phyloP scores from a whole-genome alignment of 2,329 filamentous ascomycete species.

The Botrytis fabae region DNA sequence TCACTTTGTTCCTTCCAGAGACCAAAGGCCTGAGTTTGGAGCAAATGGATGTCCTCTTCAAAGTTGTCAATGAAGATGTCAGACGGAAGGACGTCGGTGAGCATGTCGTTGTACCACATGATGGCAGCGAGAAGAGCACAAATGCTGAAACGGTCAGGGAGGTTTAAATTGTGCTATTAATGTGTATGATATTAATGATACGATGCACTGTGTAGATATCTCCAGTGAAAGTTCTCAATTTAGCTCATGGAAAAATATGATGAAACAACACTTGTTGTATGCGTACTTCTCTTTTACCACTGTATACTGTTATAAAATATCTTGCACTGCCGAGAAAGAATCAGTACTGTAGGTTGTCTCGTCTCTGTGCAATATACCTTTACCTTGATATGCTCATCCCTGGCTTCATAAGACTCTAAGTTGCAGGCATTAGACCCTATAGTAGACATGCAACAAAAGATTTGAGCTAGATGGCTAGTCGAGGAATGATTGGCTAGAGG shows the following conservation, averaged over 20 bases:
- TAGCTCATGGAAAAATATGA: neutral
- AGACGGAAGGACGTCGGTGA: constrained; percentile 21
- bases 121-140: neutral
- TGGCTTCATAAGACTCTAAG: neutral
- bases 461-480: neutral
- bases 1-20: constrained; percentile 44
- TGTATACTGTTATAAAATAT: neutral
- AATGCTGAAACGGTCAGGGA: neutral
- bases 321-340: neutral
- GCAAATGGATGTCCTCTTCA: constrained; percentile 28
- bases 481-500: neutral
- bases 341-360: neutral
- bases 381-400: neutral
- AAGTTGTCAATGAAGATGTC: constrained; percentile 22
- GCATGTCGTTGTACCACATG: constrained; percentile 7
- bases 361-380: neutral
- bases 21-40: constrained; percentile 29
- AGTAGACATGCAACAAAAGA: neutral
- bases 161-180: neutral
- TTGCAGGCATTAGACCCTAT: neutral
- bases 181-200: neutral
- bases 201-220: neutral
- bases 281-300: neutral
- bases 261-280: neutral
- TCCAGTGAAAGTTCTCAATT: neutral